phyloP scores from a whole-genome alignment of 768 basidiomycete species.

The Coprinellus micaceus region DNA sequence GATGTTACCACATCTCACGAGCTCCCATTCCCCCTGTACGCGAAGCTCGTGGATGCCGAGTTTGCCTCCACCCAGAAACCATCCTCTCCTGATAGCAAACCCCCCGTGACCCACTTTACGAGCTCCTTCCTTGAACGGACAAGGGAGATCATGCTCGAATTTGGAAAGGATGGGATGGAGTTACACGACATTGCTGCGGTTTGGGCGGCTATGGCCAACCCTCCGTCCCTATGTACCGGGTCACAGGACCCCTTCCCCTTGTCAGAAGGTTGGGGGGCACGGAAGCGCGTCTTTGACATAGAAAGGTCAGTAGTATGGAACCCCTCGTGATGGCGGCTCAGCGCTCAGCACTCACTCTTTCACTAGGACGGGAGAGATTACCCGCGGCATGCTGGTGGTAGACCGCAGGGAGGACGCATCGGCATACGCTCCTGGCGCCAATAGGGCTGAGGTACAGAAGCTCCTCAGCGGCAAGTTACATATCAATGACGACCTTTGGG shows the following conservation, averaged over 20 bases:
- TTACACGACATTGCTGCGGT: conserved; percentile 88
- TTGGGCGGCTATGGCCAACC: conserved; percentile 80
- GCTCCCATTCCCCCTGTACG: conserved; percentile 68
- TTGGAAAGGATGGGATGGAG: conserved; percentile 83
- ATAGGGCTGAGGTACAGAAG: conserved; percentile 60
- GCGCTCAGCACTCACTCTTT: neutral
- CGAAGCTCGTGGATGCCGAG: conserved; percentile 51
- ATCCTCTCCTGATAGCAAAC: conserved; percentile 44
- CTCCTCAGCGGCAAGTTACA: conserved; percentile 37
- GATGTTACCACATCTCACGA: conserved; percentile 83
- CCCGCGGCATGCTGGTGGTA: conserved; percentile 83
- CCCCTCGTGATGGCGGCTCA: neutral
- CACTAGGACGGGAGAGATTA: conserved; percentile 67
- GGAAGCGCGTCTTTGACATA: conserved; percentile 56
- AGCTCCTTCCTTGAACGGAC: conserved; percentile 75
- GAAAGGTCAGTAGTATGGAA: conserved; percentile 48
- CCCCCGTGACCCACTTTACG: conserved; percentile 71
- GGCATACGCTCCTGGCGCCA: conserved; percentile 63
- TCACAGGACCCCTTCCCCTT: conserved; percentile 17
- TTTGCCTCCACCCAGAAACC: conserved; percentile 50
- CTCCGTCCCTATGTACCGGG: conserved; percentile 38
- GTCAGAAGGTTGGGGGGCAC: conserved; percentile 54
- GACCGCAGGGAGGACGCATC: conserved; percentile 67
- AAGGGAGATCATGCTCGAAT: conserved; percentile 71
- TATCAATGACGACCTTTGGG: conserved; percentile 33